Conservation (phyloP, 2,329 filamentous ascomycete species). For the Colletotrichum euphorbiae region DNA sequence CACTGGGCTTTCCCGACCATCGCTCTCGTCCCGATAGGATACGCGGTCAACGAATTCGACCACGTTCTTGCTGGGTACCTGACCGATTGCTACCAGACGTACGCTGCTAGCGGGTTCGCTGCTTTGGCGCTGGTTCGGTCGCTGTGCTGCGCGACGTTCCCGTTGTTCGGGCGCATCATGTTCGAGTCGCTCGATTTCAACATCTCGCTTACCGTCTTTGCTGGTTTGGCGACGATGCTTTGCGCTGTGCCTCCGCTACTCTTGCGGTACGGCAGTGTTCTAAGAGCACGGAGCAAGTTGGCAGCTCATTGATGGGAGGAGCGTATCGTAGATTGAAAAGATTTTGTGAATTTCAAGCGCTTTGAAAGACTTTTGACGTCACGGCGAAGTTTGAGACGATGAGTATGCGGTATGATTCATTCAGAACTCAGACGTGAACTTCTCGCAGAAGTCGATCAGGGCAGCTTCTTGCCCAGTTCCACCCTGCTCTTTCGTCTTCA, state of each 20-base stretch:
- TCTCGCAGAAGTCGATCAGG: slow-evolving; percentile 30
- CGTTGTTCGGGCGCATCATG: slow-evolving; percentile 1
- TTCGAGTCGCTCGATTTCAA: slow-evolving; percentile 20
- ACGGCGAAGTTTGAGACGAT: too few species aligned
- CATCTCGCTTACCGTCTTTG: background rate
- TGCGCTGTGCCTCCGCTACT: slow-evolving; percentile 18
- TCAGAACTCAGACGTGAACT: background rate
- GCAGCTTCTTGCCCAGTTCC: slow-evolving; percentile 44
- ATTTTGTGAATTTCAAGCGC: too few species aligned
- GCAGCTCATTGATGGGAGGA: background rate
- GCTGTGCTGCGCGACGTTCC: slow-evolving; percentile 10
- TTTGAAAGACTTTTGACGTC: too few species aligned
- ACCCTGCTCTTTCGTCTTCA: slow-evolving; percentile 43
- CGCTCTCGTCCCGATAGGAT: slow-evolving; percentile 57
- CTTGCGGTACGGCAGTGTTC: background rate
- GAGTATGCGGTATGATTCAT: too few species aligned
- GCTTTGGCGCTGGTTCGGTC: slow-evolving; percentile 16
- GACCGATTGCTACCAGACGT: slow-evolving; percentile 22
- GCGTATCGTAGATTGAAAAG: background rate
- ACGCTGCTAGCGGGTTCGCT: slow-evolving; percentile 16
- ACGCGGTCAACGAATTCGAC: slow-evolving; percentile 58
- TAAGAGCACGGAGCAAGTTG: slow-evolving; percentile 4
- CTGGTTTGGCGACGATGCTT: slow-evolving; percentile 6
- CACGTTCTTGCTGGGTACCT: slow-evolving; percentile 32
- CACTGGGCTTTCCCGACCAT: slow-evolving; percentile 55